Evolutionary conservation across 1,139 yeast species (phyloP).

Genomic region (Blastobotrys buckinghamii): DNA sequence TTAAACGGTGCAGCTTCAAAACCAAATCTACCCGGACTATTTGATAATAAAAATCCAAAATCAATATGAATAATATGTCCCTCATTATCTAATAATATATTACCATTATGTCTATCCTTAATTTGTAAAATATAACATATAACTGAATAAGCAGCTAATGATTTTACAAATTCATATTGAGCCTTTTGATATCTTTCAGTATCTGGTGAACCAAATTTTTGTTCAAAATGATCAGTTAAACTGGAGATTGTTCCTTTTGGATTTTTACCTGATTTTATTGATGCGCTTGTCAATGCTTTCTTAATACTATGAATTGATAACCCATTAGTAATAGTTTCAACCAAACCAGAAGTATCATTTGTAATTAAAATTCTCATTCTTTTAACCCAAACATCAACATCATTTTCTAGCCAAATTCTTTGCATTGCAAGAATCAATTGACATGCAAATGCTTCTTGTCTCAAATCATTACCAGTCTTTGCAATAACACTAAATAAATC

Average conservation of each 20-base stretch:
- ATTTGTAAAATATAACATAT: conserved; percentile 85
- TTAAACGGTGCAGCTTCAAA: conserved; percentile 98
- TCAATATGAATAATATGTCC: conserved; percentile 96
- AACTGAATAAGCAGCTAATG: conserved; percentile 84
- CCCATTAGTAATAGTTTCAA: conserved; percentile 93
- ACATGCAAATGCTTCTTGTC: conserved; percentile 97
- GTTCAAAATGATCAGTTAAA: conserved; percentile 66
- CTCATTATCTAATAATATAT: conserved; percentile 86
- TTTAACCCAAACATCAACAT: conserved; percentile 80
- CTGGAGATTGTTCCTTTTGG: conserved; percentile 65
- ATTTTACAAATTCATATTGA: conserved; percentile 73
- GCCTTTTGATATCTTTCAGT: conserved; percentile 57
- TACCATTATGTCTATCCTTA: conserved; percentile 95
- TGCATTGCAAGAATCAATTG: conserved; percentile 85
- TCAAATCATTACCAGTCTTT: conserved; percentile 89
- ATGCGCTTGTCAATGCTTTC: conserved; percentile 76
- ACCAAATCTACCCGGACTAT: conserved; percentile 94
- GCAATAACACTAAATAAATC: conserved; percentile 92
- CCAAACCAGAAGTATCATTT: conserved; percentile 83
- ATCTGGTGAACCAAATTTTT: conserved; percentile 58
- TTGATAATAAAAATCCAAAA: conserved; percentile 86
- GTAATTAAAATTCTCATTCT: conserved; percentile 88
- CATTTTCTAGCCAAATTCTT: conserved; percentile 66
- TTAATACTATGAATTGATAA: conserved; percentile 90
- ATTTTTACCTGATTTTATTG: conserved; percentile 59